A percentile compares a stretch with the other conserved stretches of the same genome.
These are phyloP conservation scores for Trametes sanguinea DNA, from an alignment of 768 basidiomycete genomes.

Conservation along the genomic window DNA sequence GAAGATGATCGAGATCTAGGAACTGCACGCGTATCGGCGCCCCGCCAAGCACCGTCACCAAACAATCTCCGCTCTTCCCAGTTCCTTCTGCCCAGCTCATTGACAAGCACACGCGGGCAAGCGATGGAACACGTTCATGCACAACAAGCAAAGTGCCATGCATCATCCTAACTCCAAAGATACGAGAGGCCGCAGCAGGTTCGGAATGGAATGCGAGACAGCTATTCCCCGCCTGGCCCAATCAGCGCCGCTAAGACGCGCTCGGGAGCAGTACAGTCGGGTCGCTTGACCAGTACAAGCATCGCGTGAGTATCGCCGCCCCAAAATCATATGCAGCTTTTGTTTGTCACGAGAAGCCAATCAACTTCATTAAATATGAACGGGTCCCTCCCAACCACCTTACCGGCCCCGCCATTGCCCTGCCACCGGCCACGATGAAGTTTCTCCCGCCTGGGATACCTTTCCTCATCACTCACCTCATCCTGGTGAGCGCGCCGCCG, in stretches of 20 bases:
- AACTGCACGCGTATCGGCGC: no score
- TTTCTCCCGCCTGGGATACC: conserved; percentile 6
- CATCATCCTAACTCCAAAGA: no score
- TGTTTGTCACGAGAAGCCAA: background rate
- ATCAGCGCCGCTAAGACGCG: no score
- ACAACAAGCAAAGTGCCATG: no score
- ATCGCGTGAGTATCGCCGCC: background rate
- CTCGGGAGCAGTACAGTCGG: background rate
- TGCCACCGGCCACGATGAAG: conserved; percentile 7
- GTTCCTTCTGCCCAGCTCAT: no score
- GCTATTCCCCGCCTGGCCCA: background rate
- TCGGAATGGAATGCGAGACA: background rate
- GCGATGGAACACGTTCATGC: no score
- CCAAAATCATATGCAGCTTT: background rate
- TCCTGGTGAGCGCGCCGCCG: conserved; percentile 9
- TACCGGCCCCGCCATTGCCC: background rate
- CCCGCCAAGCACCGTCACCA: no score
- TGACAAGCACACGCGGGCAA: no score
- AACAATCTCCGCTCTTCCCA: no score
- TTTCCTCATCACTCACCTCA: conserved; percentile 11
- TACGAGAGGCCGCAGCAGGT: background rate
- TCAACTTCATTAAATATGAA: background rate
- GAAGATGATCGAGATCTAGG: no score
- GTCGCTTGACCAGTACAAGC: background rate
- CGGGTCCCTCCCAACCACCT: background rate